A percentile compares a stretch with the other conserved stretches of the same genome.
These are phyloP conservation scores for Geotrichum australiense DNA, from an alignment of 1,139 yeast genomes.

Conservation along the genomic window DNA sequence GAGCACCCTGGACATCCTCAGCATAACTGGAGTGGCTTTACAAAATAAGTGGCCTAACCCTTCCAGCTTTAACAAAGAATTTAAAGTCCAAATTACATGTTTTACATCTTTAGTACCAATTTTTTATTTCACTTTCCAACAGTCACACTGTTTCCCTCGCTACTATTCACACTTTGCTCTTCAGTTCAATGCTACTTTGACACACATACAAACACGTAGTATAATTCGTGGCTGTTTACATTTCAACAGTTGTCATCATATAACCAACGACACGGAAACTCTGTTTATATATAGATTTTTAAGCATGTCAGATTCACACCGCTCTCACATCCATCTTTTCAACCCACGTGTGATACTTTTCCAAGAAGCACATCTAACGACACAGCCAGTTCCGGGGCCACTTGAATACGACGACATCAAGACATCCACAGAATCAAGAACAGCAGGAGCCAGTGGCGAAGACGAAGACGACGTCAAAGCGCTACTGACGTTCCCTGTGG, in stretches of 20 bases:
- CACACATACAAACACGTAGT: neutral
- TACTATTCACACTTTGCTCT: neutral
- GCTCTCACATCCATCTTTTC: slow-evolving; percentile 2
- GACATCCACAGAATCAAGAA: slow-evolving; percentile 1
- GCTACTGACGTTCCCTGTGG: too few species aligned
- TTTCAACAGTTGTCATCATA: neutral
- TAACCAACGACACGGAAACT: neutral
- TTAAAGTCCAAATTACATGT: too few species aligned
- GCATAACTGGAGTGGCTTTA: too few species aligned
- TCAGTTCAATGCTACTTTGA: neutral
- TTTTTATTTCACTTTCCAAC: too few species aligned
- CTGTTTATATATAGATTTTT: neutral
- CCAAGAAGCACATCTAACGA: slow-evolving; percentile 1
- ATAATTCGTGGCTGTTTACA: neutral
- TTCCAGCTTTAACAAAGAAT: too few species aligned
- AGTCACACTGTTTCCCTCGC: too few species aligned
- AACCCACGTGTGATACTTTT: slow-evolving; percentile 2
- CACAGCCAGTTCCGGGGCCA: neutral
- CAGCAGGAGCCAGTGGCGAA: too few species aligned
- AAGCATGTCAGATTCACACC: slow-evolving; percentile 4
- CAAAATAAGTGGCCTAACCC: too few species aligned
- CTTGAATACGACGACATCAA: slow-evolving; percentile 4
- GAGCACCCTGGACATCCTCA: too few species aligned
- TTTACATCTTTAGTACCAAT: too few species aligned
- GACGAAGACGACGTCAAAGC: too few species aligned